Conservation (phyloP, 108 stramenopile genomes). For the Bacterosira constricta region DNA sequence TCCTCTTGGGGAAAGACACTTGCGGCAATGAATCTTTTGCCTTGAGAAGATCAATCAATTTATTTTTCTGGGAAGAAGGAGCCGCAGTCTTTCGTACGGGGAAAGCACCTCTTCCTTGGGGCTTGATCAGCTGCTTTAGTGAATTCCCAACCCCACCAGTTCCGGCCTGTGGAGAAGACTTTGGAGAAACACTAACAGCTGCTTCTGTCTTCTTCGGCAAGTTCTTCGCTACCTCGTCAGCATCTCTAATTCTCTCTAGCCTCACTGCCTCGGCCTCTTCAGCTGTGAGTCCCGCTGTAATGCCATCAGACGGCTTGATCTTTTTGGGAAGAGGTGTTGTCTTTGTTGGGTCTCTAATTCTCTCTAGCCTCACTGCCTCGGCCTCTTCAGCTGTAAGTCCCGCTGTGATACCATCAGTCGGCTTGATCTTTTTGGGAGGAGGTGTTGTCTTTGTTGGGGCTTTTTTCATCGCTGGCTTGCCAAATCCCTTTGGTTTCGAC, state of each 20-base stretch:
- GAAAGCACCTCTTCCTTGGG: background rate
- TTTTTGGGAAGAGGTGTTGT: background rate
- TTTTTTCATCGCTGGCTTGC: constrained; percentile 22
- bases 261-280: constrained; percentile 9
- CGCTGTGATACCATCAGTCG: constrained; percentile 7
- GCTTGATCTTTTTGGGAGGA: background rate
- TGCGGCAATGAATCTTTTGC: background rate
- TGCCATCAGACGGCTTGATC: background rate
- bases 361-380: background rate
- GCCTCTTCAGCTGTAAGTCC: background rate
- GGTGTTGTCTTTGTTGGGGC: background rate
- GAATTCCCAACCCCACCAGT: background rate
- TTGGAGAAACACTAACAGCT: background rate
- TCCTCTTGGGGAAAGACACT: background rate
- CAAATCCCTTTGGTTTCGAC: constrained; percentile 16
- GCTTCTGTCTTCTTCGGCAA: background rate
- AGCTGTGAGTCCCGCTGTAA: constrained; percentile 5
- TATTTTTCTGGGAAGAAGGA: constrained; percentile 3
- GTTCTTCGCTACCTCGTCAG: constrained; percentile 2
- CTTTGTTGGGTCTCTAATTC: no score
- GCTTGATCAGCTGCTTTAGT: constrained; percentile 1
- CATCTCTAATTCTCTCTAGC: background rate
- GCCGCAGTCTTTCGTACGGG: background rate
- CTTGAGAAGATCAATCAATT: constrained; percentile 2
- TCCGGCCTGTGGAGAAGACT: background rate